Evolutionary conservation across 1,284 basidiomycete genomes (phyloP), one percentile per base, ranked within the genome.

Genomic region (Sporisorium exsertum): DNA sequence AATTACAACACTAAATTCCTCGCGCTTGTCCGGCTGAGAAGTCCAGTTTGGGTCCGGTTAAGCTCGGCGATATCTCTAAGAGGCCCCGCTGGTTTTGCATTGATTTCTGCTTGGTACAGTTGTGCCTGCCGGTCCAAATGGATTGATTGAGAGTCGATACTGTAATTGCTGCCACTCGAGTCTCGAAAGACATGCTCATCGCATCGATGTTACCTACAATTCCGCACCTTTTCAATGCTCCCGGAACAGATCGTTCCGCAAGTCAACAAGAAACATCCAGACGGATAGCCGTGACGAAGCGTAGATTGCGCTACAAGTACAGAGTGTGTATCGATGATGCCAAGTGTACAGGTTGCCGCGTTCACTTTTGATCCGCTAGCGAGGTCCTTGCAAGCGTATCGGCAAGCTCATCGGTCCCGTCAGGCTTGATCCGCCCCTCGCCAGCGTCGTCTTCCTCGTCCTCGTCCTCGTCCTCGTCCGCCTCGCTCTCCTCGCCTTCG

Each of bases 401-500:
- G 13, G 79, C 79, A 16, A 81, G 68, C 42, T 73, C 68, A 46
- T 81, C 79, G 2, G 79, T 71, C 43, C 76, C 72, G 35, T 70
- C 67, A 43, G 63, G 47, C 27, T 71, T 63, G 33, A 43, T 33
- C 37, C 42, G 45, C 15, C 50, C 15, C 37, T 40, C 37, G 26
- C 35, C 49, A 26, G 43, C 52, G 26, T 40, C 58, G 24, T 61
- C 40, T 22, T 60, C 56, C 5, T 72, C 77, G 9, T 68, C 65
- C 1, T 71, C 56, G 18, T 66, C 71, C 7, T 80, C 76, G 13
- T 78, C 77, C 0, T 77, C 78, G 22, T 75, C 73, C 2, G 74
- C 83, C 20, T 81, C 81, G 26, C 79, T 79, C 20, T 80, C 79
- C 56, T 84, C 83, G n/a, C 82, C 82, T 1, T 84, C 83, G 8